Percentiles rank a stretch among this genome's conserved stretches.
These are phyloP conservation scores for Saitozyma podzolica DNA, from an alignment of 768 basidiomycete species.

Conservation along the genomic window DNA sequence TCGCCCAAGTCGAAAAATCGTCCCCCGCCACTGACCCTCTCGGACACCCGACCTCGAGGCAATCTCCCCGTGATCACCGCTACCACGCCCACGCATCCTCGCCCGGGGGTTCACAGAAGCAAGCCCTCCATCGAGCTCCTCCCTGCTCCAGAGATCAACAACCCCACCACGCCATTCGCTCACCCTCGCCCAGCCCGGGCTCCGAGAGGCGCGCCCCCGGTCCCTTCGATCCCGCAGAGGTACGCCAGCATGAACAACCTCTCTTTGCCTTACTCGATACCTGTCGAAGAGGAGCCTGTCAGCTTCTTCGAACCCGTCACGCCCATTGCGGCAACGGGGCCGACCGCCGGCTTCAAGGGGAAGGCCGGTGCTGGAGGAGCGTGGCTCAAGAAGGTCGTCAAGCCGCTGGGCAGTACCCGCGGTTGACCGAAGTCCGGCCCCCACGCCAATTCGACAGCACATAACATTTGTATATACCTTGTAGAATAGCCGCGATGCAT, in stretches of 20 bases:
- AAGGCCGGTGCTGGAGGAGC: slow-evolving; percentile 5
- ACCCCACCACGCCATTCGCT: slow-evolving; percentile 33
- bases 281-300: slow-evolving; percentile 5
- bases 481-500: neutral
- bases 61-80: slow-evolving; percentile 26
- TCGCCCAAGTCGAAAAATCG: slow-evolving; percentile 15
- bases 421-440: neutral
- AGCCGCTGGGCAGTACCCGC: neutral
- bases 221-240: neutral
- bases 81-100: neutral
- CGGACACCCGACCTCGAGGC: slow-evolving; percentile 10
- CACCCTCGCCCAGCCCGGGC: slow-evolving; percentile 31
- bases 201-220: neutral
- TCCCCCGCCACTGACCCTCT: slow-evolving; percentile 31
- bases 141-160: neutral
- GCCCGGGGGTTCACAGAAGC: neutral
- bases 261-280: neutral
- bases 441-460: neutral
- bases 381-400: slow-evolving; percentile 41
- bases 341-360: neutral
- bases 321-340: slow-evolving; percentile 15
- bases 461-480: neutral
- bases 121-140: neutral
- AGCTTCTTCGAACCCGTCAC: slow-evolving; percentile 38
- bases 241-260: neutral